Base-by-base conservation (phyloP, 176 grass and related monocot species). In the Rhynchospora pubera region DNA sequence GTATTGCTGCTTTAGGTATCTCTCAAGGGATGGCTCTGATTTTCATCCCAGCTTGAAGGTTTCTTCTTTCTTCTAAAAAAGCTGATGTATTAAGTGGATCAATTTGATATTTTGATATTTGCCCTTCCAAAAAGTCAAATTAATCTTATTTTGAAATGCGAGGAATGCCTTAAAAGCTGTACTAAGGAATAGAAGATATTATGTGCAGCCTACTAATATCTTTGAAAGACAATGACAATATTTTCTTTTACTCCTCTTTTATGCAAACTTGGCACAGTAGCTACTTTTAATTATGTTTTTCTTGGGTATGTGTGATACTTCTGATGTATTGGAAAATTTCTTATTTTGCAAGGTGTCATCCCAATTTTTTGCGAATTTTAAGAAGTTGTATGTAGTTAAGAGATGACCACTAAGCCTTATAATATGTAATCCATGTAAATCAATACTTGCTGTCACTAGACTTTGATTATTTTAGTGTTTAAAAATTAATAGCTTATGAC, bases 1-100 rank as follows among this genome's bases (percentile, higher is more conserved):
- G 65, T 98, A 98, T 86, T 91, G 96, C 71, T 98, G 96, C 83
- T 98, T 94, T 86, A 89, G 96, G 70, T 98, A 93, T 75, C 83
- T 98, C 67, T 90, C 96, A 81, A 90, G 85, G 78, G 90, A 94
- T 60, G 86, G 83, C 77, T 98, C 89, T 79, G 92, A 98, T 11
- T 90, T 98, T 52, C 89, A 98, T 88, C 90, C 92, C 83, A 88
- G 72, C 72, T 86, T 98, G 76, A 94, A 91, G 96, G 96, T 98
- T 78, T 86, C 62, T 62, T 78, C 51, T 78, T 71, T 66, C 83
- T 60, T 16, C 86, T 70, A 78, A 73, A n/a, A n/a, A 86, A 55
- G 47, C 57, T 46, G 30, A 67, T 70, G 32, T 85, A 85, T 64
- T 65, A 32, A 77, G 73, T 65, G 70, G 52, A 83, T 73, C 62